These are phyloP conservation scores for Pythium scleroteichum DNA, from an alignment of 352 stramenopile genomes.

Conservation along the genomic window DNA sequence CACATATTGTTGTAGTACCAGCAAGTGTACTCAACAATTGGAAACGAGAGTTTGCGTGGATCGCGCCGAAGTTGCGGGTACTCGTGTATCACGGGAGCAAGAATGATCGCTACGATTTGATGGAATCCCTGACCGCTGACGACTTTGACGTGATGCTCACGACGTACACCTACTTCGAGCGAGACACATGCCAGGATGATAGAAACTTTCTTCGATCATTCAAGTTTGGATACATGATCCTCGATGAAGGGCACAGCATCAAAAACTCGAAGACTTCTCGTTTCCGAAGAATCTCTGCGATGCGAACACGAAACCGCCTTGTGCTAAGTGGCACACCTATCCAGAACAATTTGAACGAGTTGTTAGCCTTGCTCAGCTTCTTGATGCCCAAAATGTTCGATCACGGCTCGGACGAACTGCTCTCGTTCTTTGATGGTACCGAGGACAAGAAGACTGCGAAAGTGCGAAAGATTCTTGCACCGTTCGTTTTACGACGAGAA, in stretches of 20 bases:
- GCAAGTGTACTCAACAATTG: conserved; percentile 93
- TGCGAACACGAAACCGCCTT: conserved; percentile 71
- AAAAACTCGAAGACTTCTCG: conserved; percentile 91
- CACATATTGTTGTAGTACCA: conserved; percentile 93
- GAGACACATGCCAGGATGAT: conserved; percentile 83
- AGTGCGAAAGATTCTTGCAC: conserved; percentile 93
- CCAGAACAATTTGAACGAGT: conserved; percentile 88
- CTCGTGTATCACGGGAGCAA: conserved; percentile 85
- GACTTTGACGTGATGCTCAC: conserved; percentile 88
- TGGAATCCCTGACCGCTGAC: conserved; percentile 46
- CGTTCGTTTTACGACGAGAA: conserved; percentile 96
- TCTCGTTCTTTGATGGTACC: conserved; percentile 81
- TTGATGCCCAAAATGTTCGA: conserved; percentile 92
- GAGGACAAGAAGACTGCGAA: conserved; percentile 83
- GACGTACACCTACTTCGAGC: conserved; percentile 92
- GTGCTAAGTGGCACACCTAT: conserved; percentile 89
- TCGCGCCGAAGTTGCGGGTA: conserved; percentile 89
- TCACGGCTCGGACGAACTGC: conserved; percentile 74
- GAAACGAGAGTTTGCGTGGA: conserved; percentile 91
- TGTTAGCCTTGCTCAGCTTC: conserved; percentile 91
- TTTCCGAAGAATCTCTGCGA: conserved; percentile 86
- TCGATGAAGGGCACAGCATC: conserved; percentile 94
- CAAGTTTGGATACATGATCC: conserved; percentile 90
- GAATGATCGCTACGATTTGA: conserved; percentile 54
- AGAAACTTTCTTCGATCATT: conserved; percentile 77